A percentile compares a stretch with the other conserved stretches of the same genome.
Conservation (phyloP, 2,329 filamentous ascomycete genomes). For the Trichoderma sp. region DNA sequence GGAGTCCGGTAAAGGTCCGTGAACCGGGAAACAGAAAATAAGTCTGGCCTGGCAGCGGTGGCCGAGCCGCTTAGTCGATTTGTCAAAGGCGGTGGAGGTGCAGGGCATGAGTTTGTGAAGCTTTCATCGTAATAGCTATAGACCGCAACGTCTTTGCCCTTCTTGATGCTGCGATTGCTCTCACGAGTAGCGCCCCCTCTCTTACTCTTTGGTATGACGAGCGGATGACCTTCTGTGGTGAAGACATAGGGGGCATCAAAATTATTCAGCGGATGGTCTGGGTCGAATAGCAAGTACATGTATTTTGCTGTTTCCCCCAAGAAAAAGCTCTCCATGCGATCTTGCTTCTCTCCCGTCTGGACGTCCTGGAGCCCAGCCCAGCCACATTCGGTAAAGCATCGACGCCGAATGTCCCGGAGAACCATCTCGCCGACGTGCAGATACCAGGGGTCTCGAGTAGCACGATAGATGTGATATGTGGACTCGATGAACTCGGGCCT, state of each 20-base stretch:
- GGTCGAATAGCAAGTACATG: conserved; percentile 86
- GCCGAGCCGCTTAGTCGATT: conserved; percentile 74
- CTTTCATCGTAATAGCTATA: conserved; percentile 45
- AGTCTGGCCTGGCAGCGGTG: conserved; percentile 74
- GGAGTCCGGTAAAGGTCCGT: conserved; percentile 79
- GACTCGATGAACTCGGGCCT: conserved; percentile 97
- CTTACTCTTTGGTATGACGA: conserved; percentile 68
- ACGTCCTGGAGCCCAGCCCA: conserved; percentile 91
- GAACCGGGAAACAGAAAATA: conserved; percentile 87
- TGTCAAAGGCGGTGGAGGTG: conserved; percentile 55
- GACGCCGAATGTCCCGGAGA: conserved; percentile 78
- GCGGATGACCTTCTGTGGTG: conserved; percentile 91
- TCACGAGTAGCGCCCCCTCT: background rate
- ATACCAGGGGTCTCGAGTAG: conserved; percentile 94
- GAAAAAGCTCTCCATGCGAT: conserved; percentile 99
- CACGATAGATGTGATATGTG: conserved; percentile 92
- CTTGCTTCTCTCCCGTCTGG: conserved; percentile 77
- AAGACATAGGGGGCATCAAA: conserved; percentile 89
- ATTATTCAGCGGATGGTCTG: conserved; percentile 81
- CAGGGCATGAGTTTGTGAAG: conserved; percentile 66
- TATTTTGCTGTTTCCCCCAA: conserved; percentile 96
- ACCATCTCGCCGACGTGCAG: conserved; percentile 96
- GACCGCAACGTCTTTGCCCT: conserved; percentile 28
- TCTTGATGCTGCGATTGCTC: conserved; percentile 20
- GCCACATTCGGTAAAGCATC: conserved; percentile 88